Base-by-base conservation (phyloP, 257 asterid species). In the Nicotiana attenuata region DNA sequence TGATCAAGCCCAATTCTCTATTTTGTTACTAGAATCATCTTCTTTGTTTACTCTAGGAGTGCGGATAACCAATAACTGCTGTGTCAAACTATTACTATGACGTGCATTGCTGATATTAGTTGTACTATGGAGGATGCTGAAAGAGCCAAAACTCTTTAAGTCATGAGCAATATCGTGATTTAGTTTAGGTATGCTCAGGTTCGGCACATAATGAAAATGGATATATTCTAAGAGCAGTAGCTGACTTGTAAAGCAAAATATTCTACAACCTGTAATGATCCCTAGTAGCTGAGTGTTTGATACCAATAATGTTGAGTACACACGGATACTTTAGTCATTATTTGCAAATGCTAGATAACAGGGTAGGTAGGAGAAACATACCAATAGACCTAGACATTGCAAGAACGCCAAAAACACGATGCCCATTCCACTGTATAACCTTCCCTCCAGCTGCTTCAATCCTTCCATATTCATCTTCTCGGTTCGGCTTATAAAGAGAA, bases 351-450 rank as follows among this genome's bases (percentile, higher is more conserved):
- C 59, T 56, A 77, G 50, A 60, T 81, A 83, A 45, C 5, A n/a
- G 17, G 78, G 28, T 53, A 81, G 67, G 55, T 71, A 60, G 82
- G 24, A 52, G 77, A 67, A 85, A 84, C 92, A 75, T 91, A 96
- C 99, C 99, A 10, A 93, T 91, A 14, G 99, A 93, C 87, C 99
- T 92, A 55, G 99, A 95, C 99, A 93, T 95, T 33, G 97, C 99
- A 81, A 96, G 97, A 83, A 96, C 98, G 1, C 98, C 99, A 50
- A 94, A 94, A 78, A 96, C 99, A 47, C 97, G 97, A 87, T 92
- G 97, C 14, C 98, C 98, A 71, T 96, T 96, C 98, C 99, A 96
- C 85, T 92, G 97, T 85, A 95, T 95, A 15, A 95, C 99, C 91
- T 93, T 95, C 80, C 99, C 99, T 83, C 98, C 97, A 15, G 97